These are phyloP conservation scores for Coemansia sp. DNA, from an alignment of 192 early-diverging fungal genomes.

Conservation along the genomic window DNA sequence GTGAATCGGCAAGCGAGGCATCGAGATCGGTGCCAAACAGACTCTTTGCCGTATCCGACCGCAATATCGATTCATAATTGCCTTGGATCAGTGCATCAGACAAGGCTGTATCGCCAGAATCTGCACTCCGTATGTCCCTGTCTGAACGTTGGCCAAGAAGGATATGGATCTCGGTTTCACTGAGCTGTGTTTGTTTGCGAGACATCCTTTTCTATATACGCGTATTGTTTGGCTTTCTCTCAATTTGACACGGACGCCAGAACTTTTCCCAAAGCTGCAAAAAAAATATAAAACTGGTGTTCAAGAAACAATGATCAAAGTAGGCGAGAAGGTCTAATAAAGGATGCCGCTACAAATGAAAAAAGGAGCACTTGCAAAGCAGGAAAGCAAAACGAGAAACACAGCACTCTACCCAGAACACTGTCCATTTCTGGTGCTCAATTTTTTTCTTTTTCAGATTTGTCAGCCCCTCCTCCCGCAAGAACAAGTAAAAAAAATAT, in stretches of 20 bases:
- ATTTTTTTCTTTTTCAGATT: neutral
- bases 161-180: constrained; percentile 12
- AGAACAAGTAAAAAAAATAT: neutral
- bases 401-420: neutral
- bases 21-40: constrained; percentile 59
- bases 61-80: constrained; percentile 57
- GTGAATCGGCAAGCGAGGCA: neutral
- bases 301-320: neutral
- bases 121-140: neutral
- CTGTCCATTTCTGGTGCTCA: neutral
- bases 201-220: neutral
- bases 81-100: constrained; percentile 34
- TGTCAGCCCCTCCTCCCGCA: neutral
- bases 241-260: neutral
- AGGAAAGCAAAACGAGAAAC: no score
- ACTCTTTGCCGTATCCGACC: constrained; percentile 37
- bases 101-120: neutral
- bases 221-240: neutral
- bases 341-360: neutral
- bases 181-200: constrained; percentile 1
- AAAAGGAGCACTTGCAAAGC: neutral
- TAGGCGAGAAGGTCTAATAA: neutral
- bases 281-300: neutral
- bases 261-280: neutral
- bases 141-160: constrained; percentile 26